Conservation (phyloP, 202 grass and related monocot genomes). For the Schoenoplectus triqueter region DNA sequence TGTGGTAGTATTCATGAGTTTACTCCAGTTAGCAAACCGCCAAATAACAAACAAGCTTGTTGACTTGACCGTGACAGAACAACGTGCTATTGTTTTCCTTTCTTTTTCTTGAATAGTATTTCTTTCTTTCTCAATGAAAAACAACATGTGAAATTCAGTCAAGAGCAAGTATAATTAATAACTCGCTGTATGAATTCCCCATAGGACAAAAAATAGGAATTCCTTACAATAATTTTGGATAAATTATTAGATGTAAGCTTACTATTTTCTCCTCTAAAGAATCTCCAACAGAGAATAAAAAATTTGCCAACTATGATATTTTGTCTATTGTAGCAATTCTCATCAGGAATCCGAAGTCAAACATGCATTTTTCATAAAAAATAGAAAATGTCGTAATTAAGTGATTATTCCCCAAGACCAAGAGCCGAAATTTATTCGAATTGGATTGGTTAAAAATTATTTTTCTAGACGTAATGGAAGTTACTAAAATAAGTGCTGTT, state of each 20-base stretch:
- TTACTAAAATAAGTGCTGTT: background rate
- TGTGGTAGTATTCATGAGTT: background rate
- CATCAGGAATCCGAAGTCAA: background rate
- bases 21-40: slow-evolving; percentile 5
- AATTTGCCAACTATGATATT: background rate
- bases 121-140: background rate
- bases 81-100: background rate
- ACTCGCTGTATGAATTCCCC: background rate
- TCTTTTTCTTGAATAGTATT: background rate
- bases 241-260: background rate
- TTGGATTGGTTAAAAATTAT: background rate
- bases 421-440: background rate
- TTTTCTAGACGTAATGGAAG: background rate
- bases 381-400: background rate
- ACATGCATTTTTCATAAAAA: background rate
- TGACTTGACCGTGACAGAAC: background rate
- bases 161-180: background rate
- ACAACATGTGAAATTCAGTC: background rate
- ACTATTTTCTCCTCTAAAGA: background rate
- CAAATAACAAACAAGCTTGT: background rate
- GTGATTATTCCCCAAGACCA: background rate
- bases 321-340: slow-evolving; percentile 27
- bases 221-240: background rate
- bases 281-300: slow-evolving; percentile 5
- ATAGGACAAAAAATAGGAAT: background rate